Percentiles rank a stretch among this genome's conserved stretches.
Evolutionary conservation across 2,329 filamentous ascomycete species (phyloP).

Genomic region (Sporothrix euskadiensis): DNA sequence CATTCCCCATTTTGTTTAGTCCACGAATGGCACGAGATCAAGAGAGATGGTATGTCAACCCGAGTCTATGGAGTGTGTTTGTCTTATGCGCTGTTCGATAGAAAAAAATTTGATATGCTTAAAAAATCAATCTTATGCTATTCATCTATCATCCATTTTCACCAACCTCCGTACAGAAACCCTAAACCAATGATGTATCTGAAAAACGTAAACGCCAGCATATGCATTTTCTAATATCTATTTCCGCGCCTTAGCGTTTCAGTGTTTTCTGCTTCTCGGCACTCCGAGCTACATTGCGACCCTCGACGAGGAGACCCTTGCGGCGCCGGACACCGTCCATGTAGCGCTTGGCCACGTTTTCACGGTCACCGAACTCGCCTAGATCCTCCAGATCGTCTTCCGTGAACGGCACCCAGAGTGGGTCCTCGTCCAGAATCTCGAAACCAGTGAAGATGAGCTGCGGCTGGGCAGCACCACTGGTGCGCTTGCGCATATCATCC

Average conservation of each 20-base stretch:
- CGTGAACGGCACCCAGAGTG: conserved; percentile 95
- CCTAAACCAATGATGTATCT: not conserved
- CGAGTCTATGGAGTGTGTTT: not conserved
- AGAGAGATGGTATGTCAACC: not conserved
- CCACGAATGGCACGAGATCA: conserved; percentile 10
- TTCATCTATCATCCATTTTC: not conserved
- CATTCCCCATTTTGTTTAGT: not conserved
- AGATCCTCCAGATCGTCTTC: conserved; percentile 96
- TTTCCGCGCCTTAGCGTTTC: conserved; percentile 52
- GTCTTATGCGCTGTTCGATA: not conserved
- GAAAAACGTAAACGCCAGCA: conserved; percentile 7
- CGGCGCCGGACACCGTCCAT: conserved; percentile 84
- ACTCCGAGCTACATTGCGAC: conserved; percentile 73
- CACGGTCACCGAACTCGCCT: conserved; percentile 86
- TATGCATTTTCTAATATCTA: not conserved
- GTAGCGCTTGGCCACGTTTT: conserved; percentile 95
- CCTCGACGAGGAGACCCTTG: conserved; percentile 86
- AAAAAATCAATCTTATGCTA: not conserved
- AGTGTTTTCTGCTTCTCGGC: conserved; percentile 86
- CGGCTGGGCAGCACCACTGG: conserved; percentile 84
- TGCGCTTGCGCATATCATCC: conserved; percentile 94
- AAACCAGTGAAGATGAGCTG: conserved; percentile 93
- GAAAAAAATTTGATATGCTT: not conserved
- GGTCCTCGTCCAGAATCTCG: conserved; percentile 90
- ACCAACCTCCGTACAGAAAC: not conserved